Evolutionary conservation across 192 early-diverging fungal genomes (phyloP).

Genomic region (Coemansia sp.): DNA sequence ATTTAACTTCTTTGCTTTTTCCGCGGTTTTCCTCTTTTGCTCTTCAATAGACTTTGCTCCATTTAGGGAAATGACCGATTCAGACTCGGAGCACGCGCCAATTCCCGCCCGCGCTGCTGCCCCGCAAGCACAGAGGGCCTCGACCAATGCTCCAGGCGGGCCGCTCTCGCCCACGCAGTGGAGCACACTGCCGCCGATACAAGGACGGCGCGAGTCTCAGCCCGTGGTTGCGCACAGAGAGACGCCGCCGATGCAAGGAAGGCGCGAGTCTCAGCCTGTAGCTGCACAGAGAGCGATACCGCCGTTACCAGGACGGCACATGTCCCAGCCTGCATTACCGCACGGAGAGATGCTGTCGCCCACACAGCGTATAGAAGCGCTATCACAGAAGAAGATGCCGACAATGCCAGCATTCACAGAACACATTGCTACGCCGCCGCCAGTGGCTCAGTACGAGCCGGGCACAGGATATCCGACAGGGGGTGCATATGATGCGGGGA

Average conservation of each 20-base stretch:
- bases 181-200: not conserved
- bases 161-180: conserved; percentile 4
- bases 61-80: not conserved
- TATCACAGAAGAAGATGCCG: too few species aligned
- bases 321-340: not conserved
- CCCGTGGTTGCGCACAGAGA: too few species aligned
- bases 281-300: too few species aligned
- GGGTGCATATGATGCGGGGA: conserved; percentile 11
- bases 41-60: too few species aligned
- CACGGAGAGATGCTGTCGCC: not conserved
- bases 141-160: conserved; percentile 8
- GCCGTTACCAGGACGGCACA: not conserved
- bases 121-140: not conserved
- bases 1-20: not conserved
- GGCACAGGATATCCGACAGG: conserved; percentile 8
- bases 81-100: not conserved
- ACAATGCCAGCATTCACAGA: not conserved
- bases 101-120: not conserved
- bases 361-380: too few species aligned
- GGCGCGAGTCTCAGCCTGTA: not conserved
- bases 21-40: not conserved
- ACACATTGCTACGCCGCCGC: conserved; percentile 4
- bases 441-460: not conserved
- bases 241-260: not conserved
- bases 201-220: not conserved